Percentiles rank a stretch among this genome's conserved stretches.
These are phyloP conservation scores for Leptodontidium sp. DNA, from an alignment of 2,329 filamentous ascomycete species.

Conservation along the genomic window DNA sequence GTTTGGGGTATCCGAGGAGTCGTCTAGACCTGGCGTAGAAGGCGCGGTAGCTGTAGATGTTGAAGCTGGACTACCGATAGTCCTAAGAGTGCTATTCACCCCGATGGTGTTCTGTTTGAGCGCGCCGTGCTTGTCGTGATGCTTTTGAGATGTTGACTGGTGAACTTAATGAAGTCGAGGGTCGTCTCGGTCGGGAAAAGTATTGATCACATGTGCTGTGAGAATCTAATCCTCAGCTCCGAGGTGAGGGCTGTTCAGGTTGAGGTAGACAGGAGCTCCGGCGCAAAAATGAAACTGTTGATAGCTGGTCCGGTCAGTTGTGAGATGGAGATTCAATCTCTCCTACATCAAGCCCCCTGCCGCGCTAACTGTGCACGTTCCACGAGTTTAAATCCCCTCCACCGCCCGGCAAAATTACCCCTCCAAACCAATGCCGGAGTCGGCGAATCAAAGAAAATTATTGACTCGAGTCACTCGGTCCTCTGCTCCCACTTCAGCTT, in stretches of 20 bases:
- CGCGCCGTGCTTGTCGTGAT: neutral
- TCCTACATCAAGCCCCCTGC: constrained; percentile 10
- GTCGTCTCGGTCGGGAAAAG: constrained; percentile 3
- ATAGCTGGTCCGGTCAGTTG: neutral
- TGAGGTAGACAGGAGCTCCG: constrained; percentile 19
- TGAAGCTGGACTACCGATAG: too few relatives aligned
- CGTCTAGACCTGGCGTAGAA: neutral
- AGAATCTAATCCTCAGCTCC: neutral
- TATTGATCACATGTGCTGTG: neutral
- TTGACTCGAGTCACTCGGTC: constrained; percentile 19
- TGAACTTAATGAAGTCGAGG: neutral
- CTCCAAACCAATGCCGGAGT: constrained; percentile 21
- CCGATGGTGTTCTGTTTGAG: neutral
- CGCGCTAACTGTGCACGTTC: constrained; percentile 24
- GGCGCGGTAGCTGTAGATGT: too few relatives aligned
- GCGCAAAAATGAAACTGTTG: constrained; percentile 24
- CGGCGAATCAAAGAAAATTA: constrained; percentile 30
- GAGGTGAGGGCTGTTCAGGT: neutral
- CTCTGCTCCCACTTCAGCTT: neutral
- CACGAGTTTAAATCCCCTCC: constrained; percentile 31
- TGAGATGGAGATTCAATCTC: neutral
- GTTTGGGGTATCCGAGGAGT: neutral
- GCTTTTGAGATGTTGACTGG: neutral
- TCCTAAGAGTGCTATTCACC: neutral
- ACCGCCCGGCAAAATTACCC: constrained; percentile 24